A percentile compares a stretch with the other conserved stretches of the same genome.
Conservation (phyloP, 108 stramenopile genomes). For the Craspedostauros australis region DNA sequence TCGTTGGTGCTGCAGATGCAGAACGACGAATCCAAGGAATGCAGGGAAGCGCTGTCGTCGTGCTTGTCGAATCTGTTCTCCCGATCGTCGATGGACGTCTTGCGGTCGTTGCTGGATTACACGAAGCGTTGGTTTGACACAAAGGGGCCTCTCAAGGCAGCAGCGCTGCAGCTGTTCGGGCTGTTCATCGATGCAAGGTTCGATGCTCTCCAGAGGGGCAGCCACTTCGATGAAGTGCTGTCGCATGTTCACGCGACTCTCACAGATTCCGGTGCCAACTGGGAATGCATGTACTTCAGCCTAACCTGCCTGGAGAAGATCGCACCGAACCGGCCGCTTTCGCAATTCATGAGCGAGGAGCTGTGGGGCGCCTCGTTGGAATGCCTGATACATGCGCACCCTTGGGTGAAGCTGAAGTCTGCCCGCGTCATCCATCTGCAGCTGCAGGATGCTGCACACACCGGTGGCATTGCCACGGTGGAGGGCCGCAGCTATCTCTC, state of each 20-base stretch:
- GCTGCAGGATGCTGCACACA: constrained; percentile 19
- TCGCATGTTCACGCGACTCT: no score
- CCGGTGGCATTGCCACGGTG: constrained; percentile 26
- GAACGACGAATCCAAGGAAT: constrained; percentile 82
- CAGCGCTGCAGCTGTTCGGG: constrained; percentile 71
- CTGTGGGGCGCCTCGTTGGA: constrained; percentile 51
- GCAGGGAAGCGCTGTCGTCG: constrained; percentile 56
- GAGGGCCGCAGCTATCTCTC: constrained; percentile 46
- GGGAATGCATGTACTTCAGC: constrained; percentile 70
- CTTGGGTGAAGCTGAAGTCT: constrained; percentile 68
- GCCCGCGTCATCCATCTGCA: constrained; percentile 40
- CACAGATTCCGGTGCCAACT: constrained; percentile 20
- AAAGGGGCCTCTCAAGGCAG: constrained; percentile 33
- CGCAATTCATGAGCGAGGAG: constrained; percentile 13
- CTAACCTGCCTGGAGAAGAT: constrained; percentile 66
- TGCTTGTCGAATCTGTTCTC: constrained; percentile 46
- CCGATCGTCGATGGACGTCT: constrained; percentile 50
- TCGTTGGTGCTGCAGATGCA: constrained; percentile 81
- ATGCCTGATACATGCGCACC: constrained; percentile 53
- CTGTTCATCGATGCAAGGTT: constrained; percentile 58
- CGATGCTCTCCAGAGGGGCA: constrained; percentile 54
- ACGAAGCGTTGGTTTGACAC: constrained; percentile 58
- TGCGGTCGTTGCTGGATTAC: constrained; percentile 61
- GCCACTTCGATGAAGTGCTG: constrained; percentile 23
- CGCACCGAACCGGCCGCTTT: not conserved